Base-by-base conservation (phyloP, 345 rosid genomes). In the Citrus reticulata region DNA sequence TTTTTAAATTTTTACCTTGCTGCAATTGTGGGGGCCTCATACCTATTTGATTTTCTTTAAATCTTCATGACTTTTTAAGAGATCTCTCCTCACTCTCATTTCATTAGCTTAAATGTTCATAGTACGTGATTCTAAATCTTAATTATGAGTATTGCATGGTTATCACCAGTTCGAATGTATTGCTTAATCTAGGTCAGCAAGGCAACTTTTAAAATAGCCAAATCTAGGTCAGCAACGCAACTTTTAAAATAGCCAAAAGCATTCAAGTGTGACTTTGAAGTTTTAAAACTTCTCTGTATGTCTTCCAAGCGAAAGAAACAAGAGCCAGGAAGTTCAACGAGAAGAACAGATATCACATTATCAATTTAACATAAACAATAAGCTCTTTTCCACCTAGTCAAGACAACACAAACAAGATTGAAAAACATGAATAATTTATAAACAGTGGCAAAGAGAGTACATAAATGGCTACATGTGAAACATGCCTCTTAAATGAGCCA, bases 381-480 rank as follows among this genome's bases (percentile, higher is more conserved):
- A 58, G 16, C 13, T 30, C 55, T 64, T 40, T 75, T 34, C 61
- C 60, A 20, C 24, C 66, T 11, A 3, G 30, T 39, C 68, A 75
- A 70, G 64, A 63, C 57, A 77, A 42, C 57, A 54, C 76, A 69
- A 78, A 57, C 70, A 68, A 83, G 65, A 66, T 55, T 39, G 54
- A 72, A 67, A 70, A 66, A 79, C 79, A 79, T 49, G 73, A 65
- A 70, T 68, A 78, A 73, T 66, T 74, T 78, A 68, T 75, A 62
- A 75, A 70, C 80, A 78, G 14, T 49, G 75, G 76, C 73, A 70
- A 46, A 37, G 68, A 76, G 62, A 75, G 34, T 69, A 70, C 62
- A 80, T 57, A 42, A 70, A 78, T 75, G 73, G 63, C 74, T 24
- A 68, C 79, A 59, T 27, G 32, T 39, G 46, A 14, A 19, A 49